Base-by-base conservation (phyloP, 2,329 filamentous ascomycete species). In the Aspergillus fumigatus region DNA sequence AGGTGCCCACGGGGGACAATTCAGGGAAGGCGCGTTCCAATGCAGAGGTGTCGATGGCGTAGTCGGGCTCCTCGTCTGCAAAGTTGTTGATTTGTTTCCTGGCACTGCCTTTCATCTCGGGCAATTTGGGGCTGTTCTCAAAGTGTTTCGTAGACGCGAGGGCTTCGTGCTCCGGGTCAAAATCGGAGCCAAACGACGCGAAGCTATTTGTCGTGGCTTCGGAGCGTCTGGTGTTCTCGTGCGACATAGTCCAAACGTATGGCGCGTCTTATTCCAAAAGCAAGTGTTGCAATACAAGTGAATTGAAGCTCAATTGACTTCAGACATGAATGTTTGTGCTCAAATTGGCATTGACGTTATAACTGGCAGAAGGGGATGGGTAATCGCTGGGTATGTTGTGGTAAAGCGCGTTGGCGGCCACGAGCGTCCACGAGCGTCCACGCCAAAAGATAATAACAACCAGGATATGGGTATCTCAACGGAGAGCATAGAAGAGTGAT, bases 11-110 rank as follows among this genome's bases (percentile, higher is more conserved):
- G 55, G 74, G 69, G 4, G 79, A 77, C 60, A 81, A 80, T 45
- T 80, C 74, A 29, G 79, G 78, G 58, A 81, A 79, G 21, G 75
- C 75, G 52, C 70, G 70, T 48, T 75, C 74, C 41, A 80, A 68
- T 11, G 75, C 76, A 9, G 79, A 80, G 26, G 76, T 77, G 61
- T 78, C 69, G 52, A 81, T 76, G 32, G 70, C 71, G 57, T 74
- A 77, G 32, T 79, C 73, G 7, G 70, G 71, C 48, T 77, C 74
- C 29, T 75, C 67, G 47, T 71, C 66, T 11, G 56, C 48, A 26
- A 50, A 38, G 10, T 60, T 52, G 10, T 56, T 48, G 26, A 55
- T 29, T 5, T 51, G 53, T 25, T 65, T 65, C 25, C 59, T 50
- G 6, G 58, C 55, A 29, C 53, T 60, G 26, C 35, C 51, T 55